Base-by-base conservation (phyloP, 352 stramenopile species). In the Blastocystis sp. region DNA sequence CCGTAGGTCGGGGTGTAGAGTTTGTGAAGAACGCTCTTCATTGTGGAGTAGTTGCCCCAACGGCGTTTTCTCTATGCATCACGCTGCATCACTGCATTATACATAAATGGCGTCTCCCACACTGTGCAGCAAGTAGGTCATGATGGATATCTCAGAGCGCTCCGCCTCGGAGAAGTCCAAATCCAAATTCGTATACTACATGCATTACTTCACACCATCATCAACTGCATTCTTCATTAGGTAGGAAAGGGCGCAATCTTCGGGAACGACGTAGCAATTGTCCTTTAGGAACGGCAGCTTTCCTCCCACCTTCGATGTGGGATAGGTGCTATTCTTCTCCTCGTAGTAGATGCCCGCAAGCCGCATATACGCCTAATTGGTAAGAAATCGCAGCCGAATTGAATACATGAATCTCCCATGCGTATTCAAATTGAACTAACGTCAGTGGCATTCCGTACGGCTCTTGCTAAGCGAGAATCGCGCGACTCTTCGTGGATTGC, bases 341-440 rank as follows among this genome's bases (percentile, higher is more conserved):
- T 54, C 61, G 28, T 84, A 84, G 34, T 84, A 84, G 19, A 84
- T 84, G 57, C 52, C 52, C 14, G 74, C 74, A 70, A 69, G 34
- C 24, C 74, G 52, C n/a, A 84, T 48, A 84, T 84, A 84, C 38
- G 54, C 74, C 74, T 84, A 84, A 48, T 43, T 6, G 43, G 21
- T n/a, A 70, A 71, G 38, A 19, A 68, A 60, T 28, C 4, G 28
- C n/a, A n/a, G 24, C 3, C 17, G 6, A n/a, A 69, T 4, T 38
- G 66, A 7, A 28, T 84, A 84, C 74, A 84, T 69, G 54, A 54
- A 84, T 84, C 52, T 84, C 74, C 74, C 74, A 84, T 28, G 74
- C 52, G 66, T 84, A 84, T 54, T 84, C 52, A 24, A 84, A 68
- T 28, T 84, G 74, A n/a, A 52, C 17, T 10, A 84, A 54, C 7